Base-by-base conservation (phyloP, 176 grass and related monocot genomes). In the Rhipidocladum racemiflorum region DNA sequence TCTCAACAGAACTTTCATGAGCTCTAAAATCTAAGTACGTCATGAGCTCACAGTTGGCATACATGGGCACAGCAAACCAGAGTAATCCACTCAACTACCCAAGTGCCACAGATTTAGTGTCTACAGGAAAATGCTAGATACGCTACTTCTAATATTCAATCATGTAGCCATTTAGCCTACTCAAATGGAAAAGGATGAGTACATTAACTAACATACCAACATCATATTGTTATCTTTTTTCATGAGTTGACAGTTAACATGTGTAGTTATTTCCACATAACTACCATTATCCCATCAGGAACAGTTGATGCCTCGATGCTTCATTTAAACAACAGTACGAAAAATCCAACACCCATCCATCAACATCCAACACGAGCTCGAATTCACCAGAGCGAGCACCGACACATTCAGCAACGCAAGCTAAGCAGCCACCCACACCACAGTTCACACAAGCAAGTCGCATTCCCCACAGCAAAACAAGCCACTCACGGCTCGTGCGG, bases 381-480 rank as follows among this genome's bases (percentile, higher is more conserved):
- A 75, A 12, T 14, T 61, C 53, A 36, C 28, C 50, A 27, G 53
- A 2, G 5, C 50, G 0, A 17, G 21, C 35, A 17, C 14, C 56
- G 29, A 27, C 43, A 48, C 43, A 70, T 44, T 45, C 40, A 39
- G 24, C 77, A 28, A 38, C 28, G 70, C 71, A 76, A 76, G 6
- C 35, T 43, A 77, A 59, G 56, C 68, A 69, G 6, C 3, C 4
- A 50, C 13, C 12, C 28, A 35, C 57, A 16, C 86, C 17, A 44
- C n/a, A 49, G 57, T 18, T 65, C 20, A 30, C 77, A 87, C 81
- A 43, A 77, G 65, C 66, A 87, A 28, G 49, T 7, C 43, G 32
- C 69, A 74, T 61, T 85, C 32, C 42, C 12, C 61, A 35, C 49
- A 3, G 74, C 86, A 59, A 43, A 50, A 45, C 73, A 65, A 88